These are phyloP conservation scores for Kockiozyma suomiensis DNA, from an alignment of 805 yeast genomes.

Conservation along the genomic window DNA sequence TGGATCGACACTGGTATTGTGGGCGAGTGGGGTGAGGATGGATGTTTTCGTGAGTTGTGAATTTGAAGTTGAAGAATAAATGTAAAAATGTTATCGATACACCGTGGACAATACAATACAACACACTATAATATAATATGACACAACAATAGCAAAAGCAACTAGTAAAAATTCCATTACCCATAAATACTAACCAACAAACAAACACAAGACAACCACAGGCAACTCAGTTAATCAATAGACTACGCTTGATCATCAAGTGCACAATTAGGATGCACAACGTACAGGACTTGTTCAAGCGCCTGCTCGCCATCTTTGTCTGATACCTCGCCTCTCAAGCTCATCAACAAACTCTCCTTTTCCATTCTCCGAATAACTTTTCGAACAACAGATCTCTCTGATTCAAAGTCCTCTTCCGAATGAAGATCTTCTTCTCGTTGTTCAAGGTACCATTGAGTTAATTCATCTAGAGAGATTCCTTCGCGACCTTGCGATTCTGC, in stretches of 20 bases:
- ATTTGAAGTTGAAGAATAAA: background rate
- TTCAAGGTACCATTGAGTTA: slow-evolving; percentile 79
- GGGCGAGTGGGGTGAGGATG: slow-evolving; percentile 39
- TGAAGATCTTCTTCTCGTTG: slow-evolving; percentile 71
- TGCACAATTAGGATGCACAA: slow-evolving; percentile 74
- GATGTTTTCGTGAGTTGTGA: slow-evolving; percentile 34
- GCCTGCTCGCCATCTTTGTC: slow-evolving; percentile 42
- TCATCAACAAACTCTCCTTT: slow-evolving; percentile 81
- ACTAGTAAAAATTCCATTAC: background rate
- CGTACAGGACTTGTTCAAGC: slow-evolving; percentile 45
- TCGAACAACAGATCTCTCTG: slow-evolving; percentile 68
- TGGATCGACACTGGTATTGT: slow-evolving; percentile 38
- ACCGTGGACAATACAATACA: too few relatives aligned
- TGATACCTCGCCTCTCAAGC: slow-evolving; percentile 52
- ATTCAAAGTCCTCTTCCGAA: slow-evolving; percentile 68
- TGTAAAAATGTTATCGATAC: background rate
- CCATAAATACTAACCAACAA: too few relatives aligned
- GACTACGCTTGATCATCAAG: slow-evolving; percentile 24
- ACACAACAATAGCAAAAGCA: background rate
- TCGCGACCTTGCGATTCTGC: slow-evolving; percentile 52
- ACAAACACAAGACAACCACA: background rate
- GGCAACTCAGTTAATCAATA: background rate
- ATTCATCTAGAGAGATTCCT: slow-evolving; percentile 67
- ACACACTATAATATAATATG: too few relatives aligned
- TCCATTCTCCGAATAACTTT: slow-evolving; percentile 84